Evolutionary conservation across 306 rosid genomes (phyloP), one percentile per base, ranked within the genome.

Genomic region (Vicia villosa): DNA sequence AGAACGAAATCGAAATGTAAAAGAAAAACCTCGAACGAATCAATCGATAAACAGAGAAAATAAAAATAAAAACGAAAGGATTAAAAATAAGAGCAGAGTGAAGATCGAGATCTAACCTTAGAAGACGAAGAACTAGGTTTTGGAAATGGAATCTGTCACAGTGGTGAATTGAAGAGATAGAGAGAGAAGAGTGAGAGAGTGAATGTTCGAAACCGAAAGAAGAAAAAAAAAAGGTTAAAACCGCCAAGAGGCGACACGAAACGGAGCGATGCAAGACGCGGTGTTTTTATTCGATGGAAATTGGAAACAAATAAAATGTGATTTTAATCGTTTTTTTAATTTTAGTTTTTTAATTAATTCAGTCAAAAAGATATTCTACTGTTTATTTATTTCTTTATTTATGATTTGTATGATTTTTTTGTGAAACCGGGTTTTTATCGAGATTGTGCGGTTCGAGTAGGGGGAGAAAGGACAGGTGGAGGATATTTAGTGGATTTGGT

Each of bases 211-310:
- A 88, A 84, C 89, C 47, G 86, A 74, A 80, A 24, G 28, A 24
- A 74, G 77, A 13, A 7, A 51, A 52, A 7, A 51, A 21, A 73
- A 71, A 49, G 84, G 51, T 62, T 76, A 70, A 76, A 87, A 86
- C 86, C 94, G 91, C 96, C 89, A 88, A 87, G 88, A 81, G 78
- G 85, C 38, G 79, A 77, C 70, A 57, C 86, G 76, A 63, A 78
- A 78, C 55, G 68, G 74, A 62, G 62, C 56, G 51, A 74, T 32
- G 49, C 67, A 36, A 45, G 43, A 64, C 28, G 78, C 38, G 57
- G 5, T 46, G 69, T 70, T 45, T 70, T 79, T 74, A 74, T 78
- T 78, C 79, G 77, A 66, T 85, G 81, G 90, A 83, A 49, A 4
- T 16, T 15, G 52, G 20, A 16, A 16, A 47, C 8, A 15, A 7